These are phyloP conservation scores for Xerocomellus dryophilus DNA, from an alignment of 768 basidiomycete species.

Conservation along the genomic window DNA sequence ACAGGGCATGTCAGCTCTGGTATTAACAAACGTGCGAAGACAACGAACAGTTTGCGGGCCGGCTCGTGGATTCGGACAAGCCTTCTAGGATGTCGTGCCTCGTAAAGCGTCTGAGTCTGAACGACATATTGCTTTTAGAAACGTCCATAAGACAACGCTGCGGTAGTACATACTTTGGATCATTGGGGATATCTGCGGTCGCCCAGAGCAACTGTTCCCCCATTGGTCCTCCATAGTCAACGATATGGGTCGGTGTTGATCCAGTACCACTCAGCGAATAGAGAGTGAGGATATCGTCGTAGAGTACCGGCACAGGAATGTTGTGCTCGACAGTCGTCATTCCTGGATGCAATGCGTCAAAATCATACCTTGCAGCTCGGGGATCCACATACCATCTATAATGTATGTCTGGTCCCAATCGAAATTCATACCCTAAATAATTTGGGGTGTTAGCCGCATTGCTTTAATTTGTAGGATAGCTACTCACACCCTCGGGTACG, in stretches of 20 bases:
- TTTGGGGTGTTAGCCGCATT: background rate
- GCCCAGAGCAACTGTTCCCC: conserved; percentile 75
- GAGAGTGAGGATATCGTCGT: conserved; percentile 63
- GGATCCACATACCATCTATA: conserved; percentile 54
- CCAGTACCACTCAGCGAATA: conserved; percentile 69
- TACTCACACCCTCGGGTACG: conserved; percentile 62
- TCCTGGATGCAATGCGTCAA: conserved; percentile 36
- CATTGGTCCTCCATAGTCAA: conserved; percentile 70
- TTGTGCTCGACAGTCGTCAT: conserved; percentile 79
- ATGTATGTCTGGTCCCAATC: conserved; percentile 82
- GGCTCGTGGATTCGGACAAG: conserved; percentile 56
- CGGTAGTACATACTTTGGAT: conserved; percentile 52
- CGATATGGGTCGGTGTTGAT: conserved; percentile 70
- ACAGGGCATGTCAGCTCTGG: background rate
- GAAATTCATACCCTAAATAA: conserved; percentile 60
- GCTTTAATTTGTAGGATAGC: background rate
- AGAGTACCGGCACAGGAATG: conserved; percentile 60
- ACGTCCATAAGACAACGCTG: background rate
- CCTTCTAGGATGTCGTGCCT: conserved; percentile 63
- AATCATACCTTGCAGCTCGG: background rate
- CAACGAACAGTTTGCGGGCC: conserved; percentile 56
- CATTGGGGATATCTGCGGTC: conserved; percentile 57
- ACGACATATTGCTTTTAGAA: background rate
- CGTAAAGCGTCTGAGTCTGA: conserved; percentile 59
- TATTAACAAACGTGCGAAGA: background rate